phyloP scores from a whole-genome alignment of 345 rosid genomes.

The Eutrema heterophyllum region DNA sequence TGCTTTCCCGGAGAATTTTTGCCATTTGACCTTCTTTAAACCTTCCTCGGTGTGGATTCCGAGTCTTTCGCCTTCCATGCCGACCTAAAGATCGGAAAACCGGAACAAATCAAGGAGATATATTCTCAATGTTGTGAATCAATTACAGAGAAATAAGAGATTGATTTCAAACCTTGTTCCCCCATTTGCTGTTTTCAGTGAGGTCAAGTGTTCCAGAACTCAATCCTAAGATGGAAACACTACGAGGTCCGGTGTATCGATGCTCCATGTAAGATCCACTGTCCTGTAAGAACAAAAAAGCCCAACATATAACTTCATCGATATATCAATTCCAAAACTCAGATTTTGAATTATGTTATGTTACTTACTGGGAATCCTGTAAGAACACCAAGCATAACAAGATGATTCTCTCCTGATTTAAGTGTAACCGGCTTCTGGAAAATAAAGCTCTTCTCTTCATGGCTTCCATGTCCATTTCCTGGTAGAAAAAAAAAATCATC shows the following conservation, averaged over 20 bases:
- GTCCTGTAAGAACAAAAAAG: conserved; percentile 41
- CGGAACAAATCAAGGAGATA: conserved; percentile 4
- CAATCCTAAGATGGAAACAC: conserved; percentile 65
- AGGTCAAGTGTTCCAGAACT: conserved; percentile 82
- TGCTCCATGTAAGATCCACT: conserved; percentile 95
- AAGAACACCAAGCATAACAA: conserved; percentile 45
- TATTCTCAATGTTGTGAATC: background rate
- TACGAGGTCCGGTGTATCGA: conserved; percentile 82
- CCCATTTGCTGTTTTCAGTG: conserved; percentile 55
- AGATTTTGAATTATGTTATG: background rate
- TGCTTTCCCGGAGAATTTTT: conserved; percentile 23
- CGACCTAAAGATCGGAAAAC: conserved; percentile 41
- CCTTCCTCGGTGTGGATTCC: conserved; percentile 46
- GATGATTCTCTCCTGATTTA: conserved; percentile 47
- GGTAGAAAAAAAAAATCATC: background rate
- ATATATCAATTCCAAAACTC: background rate
- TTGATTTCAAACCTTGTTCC: conserved; percentile 52
- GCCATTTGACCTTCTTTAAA: conserved; percentile 48
- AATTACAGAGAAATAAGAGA: background rate
- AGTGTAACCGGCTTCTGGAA: conserved; percentile 46
- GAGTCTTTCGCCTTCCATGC: conserved; percentile 65
- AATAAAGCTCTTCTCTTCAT: conserved; percentile 76
- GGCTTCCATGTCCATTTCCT: conserved; percentile 85
- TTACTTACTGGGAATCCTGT: conserved; percentile 70
- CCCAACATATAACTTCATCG: background rate